Evolutionary conservation across 2,329 filamentous ascomycete genomes (phyloP), one percentile per base, ranked within the genome.

Genomic region (Fusarium pseudoanthophilum): DNA sequence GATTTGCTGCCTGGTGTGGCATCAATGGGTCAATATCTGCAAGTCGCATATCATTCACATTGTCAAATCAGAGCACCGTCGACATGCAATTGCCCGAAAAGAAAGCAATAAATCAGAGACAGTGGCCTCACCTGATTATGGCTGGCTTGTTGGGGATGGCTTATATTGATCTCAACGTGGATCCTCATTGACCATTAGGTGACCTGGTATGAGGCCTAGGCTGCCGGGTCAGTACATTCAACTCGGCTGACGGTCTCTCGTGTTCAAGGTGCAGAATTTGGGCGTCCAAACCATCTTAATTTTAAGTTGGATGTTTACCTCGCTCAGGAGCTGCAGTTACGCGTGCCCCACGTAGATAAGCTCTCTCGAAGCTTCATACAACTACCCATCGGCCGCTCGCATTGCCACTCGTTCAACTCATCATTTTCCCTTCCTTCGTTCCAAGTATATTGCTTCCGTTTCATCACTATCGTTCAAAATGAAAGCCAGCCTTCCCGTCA

Each of bases 301-400:
- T 24, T 32, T 37, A 34, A 43, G 37, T 53, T 64, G 36, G 42
- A 30, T 56, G 45, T 62, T 49, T 53, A 36, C 36, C 51, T 65
- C 48, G 55, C 26, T 53, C 45, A 56, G 40, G 46, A 57, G 48
- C 64, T 70, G 75, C 63, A 68, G 68, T 26, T 49, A 59, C 65
- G 64, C 58, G 60, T 60, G 58, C 34, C 30, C 59, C 30, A 72
- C 63, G 66, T 78, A 77, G 74, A 76, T 78, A 78, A 72, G 68
- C 57, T 68, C 63, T 60, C 49, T 67, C 65, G 14, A 46, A 32
- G 40, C 45, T 62, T 59, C 7, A 52, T 36, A 30, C 60, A 55
- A 56, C 57, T 71, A 52, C 26, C 43, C 43, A 57, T 42, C 67
- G 56, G 53, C 68, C 39, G 51, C 55, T 68, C 42, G 53, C 56